Evolutionary conservation across 345 rosid species (phyloP), one percentile per base, ranked within the genome.

Genomic region (Lepidium didymum): DNA sequence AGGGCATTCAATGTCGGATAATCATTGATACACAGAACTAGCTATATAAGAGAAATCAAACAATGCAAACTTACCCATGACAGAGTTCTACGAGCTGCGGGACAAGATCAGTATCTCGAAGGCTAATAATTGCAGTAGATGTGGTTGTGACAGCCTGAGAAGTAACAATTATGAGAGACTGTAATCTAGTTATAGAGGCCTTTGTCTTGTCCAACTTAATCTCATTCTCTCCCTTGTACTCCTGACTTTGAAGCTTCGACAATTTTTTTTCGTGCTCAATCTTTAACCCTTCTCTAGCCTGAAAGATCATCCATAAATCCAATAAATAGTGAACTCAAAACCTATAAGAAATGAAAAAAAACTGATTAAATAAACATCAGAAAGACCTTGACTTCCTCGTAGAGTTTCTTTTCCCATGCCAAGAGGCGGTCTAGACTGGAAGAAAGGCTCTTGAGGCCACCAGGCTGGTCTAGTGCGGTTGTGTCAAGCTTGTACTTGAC

Each of bases 371-470:
- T 25, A 68, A 67, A 34, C n/a, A 19, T 6, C 6, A 36, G 35
- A 23, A 11, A 51, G 73, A 91, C 99, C 96, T 94, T 94, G 53
- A 94, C 90, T 79, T 94, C 99, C 47, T 83, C 86, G 25, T 87
- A 94, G 21, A 89, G 93, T 76, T 94, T 94, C 82, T 89, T 89
- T 83, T 91, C 99, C 99, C 99, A 91, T 47, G 97, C 99, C 82
- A 87, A 82, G 62, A 94, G 88, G 41, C 93, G 85, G 52, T 94
- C 99, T 58, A 91, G 56, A 43, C 93, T 89, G 37, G 96, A 85
- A 73, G 87, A 86, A 36, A 94, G 96, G 62, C 99, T 89, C 80
- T 76, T 91, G 1, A 80, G 78, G 27, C 89, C 87, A 5, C 85
- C 89, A 10, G 86, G 73, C 73, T 79, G 85, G 59, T 71, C 82